Percentiles rank a stretch among this genome's conserved stretches.
Evolutionary conservation across 2,329 filamentous ascomycete species (phyloP).

Genomic region (Ceratocystis harringtonii): DNA sequence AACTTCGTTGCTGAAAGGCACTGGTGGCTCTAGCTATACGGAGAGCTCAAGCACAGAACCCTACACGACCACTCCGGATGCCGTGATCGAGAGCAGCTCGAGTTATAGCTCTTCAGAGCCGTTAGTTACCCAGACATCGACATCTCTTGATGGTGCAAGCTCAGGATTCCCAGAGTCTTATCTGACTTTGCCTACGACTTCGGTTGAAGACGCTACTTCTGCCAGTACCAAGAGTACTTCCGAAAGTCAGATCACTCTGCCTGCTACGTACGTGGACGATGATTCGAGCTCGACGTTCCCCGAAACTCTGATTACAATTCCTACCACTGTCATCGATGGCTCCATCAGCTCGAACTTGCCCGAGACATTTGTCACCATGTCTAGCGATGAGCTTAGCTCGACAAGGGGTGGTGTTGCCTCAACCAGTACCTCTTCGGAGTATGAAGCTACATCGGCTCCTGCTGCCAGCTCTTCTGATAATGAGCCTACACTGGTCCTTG

Average conservation of each 20-base stretch:
- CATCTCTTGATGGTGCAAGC: not conserved
- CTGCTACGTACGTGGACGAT: slow-evolving; percentile 9
- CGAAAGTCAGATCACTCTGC: not conserved
- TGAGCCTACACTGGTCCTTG: not conserved
- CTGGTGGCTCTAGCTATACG: not conserved
- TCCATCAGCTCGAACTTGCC: not conserved
- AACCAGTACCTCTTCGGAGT: not conserved
- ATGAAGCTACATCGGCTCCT: not conserved
- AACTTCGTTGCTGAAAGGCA: not conserved
- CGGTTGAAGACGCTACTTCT: not conserved
- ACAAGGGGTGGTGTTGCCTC: not conserved
- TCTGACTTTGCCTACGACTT: not conserved
- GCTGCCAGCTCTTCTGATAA: not conserved
- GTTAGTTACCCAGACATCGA: not conserved
- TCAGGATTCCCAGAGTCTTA: not conserved
- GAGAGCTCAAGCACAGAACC: not conserved
- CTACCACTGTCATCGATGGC: not conserved
- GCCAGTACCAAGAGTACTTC: not conserved
- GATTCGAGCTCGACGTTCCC: slow-evolving; percentile 15
- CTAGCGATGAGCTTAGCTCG: not conserved
- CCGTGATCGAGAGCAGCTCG: not conserved
- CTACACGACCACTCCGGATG: not conserved
- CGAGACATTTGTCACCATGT: not conserved
- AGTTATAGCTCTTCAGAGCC: not conserved
- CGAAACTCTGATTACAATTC: not conserved